These are phyloP conservation scores for Termitomyces sp. DNA, from an alignment of 768 basidiomycete genomes.

Conservation along the genomic window DNA sequence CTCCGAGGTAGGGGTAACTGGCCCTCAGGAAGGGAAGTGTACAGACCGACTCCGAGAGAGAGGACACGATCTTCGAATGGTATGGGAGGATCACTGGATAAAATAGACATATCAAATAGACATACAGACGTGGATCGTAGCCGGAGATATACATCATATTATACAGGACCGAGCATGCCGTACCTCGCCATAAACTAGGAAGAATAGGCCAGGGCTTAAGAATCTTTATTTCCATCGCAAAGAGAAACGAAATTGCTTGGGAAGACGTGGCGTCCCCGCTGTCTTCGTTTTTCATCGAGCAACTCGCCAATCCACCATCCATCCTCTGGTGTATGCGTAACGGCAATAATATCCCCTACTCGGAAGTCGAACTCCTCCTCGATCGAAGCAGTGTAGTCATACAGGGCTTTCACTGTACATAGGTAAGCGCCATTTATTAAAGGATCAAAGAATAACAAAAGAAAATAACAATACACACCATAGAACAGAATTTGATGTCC, in stretches of 20 bases:
- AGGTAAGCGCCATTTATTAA: neutral
- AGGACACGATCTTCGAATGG: neutral
- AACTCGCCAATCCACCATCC: conserved; percentile 97
- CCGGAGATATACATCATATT: neutral
- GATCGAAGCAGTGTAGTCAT: conserved; percentile 79
- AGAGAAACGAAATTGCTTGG: conserved; percentile 75
- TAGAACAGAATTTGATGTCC: conserved; percentile 46
- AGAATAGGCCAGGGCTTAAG: neutral
- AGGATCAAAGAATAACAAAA: neutral
- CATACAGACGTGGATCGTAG: too few relatives aligned
- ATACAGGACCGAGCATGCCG: neutral
- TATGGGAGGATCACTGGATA: neutral
- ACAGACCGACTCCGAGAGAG: neutral
- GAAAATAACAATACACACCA: conserved; percentile 44
- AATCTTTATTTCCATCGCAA: neutral
- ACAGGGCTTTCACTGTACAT: conserved; percentile 75
- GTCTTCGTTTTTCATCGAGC: conserved; percentile 66
- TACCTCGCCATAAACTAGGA: neutral
- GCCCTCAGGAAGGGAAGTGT: conserved; percentile 15
- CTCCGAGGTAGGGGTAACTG: conserved; percentile 18
- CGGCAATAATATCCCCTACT: conserved; percentile 90
- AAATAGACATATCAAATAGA: neutral
- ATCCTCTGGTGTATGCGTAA: conserved; percentile 89
- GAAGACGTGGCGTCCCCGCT: conserved; percentile 72
- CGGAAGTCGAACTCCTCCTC: conserved; percentile 97